Percentiles rank a stretch among this genome's conserved stretches.
Conservation (phyloP, 306 rosid genomes). For the Aeschynomene evenia region DNA sequence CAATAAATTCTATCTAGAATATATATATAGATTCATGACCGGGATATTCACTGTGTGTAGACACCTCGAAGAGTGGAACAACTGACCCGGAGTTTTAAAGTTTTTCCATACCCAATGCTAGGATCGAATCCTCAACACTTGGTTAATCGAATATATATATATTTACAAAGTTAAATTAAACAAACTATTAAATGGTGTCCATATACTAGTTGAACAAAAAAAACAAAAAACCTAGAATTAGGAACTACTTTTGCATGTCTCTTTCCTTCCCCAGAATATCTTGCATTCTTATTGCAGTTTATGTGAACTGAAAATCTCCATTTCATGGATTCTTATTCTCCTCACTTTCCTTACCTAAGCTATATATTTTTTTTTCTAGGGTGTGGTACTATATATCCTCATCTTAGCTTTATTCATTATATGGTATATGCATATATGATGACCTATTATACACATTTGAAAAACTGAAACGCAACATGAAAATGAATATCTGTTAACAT, state of each 20-base stretch:
- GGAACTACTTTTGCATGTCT: background rate
- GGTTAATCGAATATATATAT: too few relatives aligned
- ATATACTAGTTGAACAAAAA: background rate
- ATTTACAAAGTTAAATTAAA: too few relatives aligned
- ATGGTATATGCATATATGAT: background rate
- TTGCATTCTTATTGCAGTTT: background rate
- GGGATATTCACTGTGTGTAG: too few relatives aligned
- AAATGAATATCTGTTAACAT: background rate
- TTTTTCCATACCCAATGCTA: too few relatives aligned
- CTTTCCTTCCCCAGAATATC: background rate
- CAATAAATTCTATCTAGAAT: too few relatives aligned
- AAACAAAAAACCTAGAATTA: background rate
- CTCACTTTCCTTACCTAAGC: background rate
- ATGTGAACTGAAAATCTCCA: background rate
- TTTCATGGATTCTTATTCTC: background rate
- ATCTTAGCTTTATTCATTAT: background rate
- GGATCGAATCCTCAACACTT: background rate
- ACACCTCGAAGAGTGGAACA: too few relatives aligned
- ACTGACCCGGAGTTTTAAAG: too few relatives aligned
- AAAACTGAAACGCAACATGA: background rate
- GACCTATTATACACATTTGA: background rate
- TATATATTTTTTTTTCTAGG: background rate
- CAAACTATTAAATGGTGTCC: background rate
- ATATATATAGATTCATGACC: too few relatives aligned
- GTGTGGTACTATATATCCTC: too few relatives aligned